Evolutionary conservation across 345 rosid genomes (phyloP).

Genomic region (Capsella bursapastoris): DNA sequence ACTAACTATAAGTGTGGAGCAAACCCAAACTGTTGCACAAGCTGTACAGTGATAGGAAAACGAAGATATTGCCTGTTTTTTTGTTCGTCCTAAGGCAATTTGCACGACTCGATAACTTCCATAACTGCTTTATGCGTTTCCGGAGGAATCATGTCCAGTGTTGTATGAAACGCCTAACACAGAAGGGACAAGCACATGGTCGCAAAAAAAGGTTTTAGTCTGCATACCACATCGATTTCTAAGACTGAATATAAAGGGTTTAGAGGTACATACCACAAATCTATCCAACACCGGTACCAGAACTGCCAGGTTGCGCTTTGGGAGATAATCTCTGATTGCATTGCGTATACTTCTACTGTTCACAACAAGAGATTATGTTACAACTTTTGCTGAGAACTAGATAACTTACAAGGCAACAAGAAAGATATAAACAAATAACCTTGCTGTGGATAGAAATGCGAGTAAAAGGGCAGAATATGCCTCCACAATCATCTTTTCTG

Average conservation of each 20-base stretch:
- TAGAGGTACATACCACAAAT: constrained; percentile 75
- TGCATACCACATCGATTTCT: background rate
- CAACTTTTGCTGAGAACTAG: background rate
- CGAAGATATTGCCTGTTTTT: background rate
- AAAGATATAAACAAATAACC: constrained; percentile 46
- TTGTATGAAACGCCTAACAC: constrained; percentile 73
- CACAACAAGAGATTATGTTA: constrained; percentile 29
- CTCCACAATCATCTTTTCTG: constrained; percentile 93
- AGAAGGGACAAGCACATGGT: background rate
- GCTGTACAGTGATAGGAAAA: constrained; percentile 50
- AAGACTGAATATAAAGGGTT: constrained; percentile 13
- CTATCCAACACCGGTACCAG: constrained; percentile 90
- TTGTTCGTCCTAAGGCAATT: constrained; percentile 51
- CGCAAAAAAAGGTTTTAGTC: background rate
- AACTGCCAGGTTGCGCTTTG: constrained; percentile 59
- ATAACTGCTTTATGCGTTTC: constrained; percentile 85
- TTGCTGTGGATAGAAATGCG: constrained; percentile 87
- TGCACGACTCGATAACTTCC: constrained; percentile 87
- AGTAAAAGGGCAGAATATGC: constrained; percentile 89
- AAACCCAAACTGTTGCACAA: constrained; percentile 25
- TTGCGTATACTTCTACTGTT: constrained; percentile 69
- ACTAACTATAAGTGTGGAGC: constrained; percentile 19
- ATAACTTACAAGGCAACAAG: background rate
- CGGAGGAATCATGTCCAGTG: constrained; percentile 80
- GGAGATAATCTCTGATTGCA: constrained; percentile 72